A percentile compares a stretch with the other conserved stretches of the same genome.
phyloP scores from a whole-genome alignment of 164 flowering plant species.

The Piper betle region DNA sequence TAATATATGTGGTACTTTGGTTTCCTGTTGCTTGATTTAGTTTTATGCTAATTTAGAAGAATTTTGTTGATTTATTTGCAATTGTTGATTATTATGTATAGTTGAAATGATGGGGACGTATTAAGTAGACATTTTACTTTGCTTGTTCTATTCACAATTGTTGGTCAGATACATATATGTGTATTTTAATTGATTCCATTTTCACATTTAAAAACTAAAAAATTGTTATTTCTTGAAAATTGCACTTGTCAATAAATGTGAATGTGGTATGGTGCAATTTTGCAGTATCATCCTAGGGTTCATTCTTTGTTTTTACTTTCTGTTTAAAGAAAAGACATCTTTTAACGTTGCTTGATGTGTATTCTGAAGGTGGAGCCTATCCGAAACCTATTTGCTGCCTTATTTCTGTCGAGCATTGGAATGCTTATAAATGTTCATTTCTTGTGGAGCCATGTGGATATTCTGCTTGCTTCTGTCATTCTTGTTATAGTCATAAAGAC shows the following conservation, averaged over 20 bases:
- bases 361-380: conserved; percentile 77
- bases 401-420: conserved; percentile 93
- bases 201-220: neutral
- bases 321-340: neutral
- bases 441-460: conserved; percentile 89
- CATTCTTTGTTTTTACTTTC: neutral
- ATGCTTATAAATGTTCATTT: conserved; percentile 94
- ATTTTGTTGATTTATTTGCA: no score
- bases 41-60: no score
- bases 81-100: no score
- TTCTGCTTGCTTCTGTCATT: conserved; percentile 86
- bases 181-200: neutral
- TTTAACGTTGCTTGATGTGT: neutral
- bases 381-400: conserved; percentile 93
- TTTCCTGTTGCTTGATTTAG: no score
- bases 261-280: neutral
- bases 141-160: neutral
- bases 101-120: neutral
- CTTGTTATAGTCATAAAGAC: conserved; percentile 78
- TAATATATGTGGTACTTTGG: no score
- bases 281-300: neutral
- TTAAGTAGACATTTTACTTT: neutral
- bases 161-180: neutral
- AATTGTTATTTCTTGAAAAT: neutral
- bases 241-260: neutral